These are phyloP conservation scores for Zhuliangozyma parablackwelliae DNA, from an alignment of 1,139 yeast genomes.

Conservation along the genomic window DNA sequence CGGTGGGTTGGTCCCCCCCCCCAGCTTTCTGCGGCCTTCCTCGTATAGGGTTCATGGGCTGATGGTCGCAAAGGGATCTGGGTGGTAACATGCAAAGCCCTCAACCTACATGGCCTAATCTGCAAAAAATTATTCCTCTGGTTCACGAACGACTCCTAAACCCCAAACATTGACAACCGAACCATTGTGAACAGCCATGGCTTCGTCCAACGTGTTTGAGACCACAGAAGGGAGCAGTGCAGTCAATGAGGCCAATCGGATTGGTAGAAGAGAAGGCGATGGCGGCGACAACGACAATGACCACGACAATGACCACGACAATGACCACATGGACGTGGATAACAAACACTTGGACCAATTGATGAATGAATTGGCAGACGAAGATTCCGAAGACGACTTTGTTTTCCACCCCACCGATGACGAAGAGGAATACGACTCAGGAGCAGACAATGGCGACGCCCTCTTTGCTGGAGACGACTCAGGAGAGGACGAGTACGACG, in stretches of 20 bases:
- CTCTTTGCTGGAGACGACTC: conserved; percentile 4
- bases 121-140: too few species aligned
- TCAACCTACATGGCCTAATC: too few species aligned
- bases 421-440: conserved; percentile 6
- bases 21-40: too few species aligned
- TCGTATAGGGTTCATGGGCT: too few species aligned
- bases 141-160: too few species aligned
- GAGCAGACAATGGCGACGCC: conserved; percentile 1
- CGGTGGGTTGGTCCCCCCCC: too few species aligned
- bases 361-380: neutral
- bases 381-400: conserved; percentile 8
- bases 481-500: conserved; percentile 35
- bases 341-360: neutral
- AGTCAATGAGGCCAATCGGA: conserved; percentile 2
- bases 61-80: too few species aligned
- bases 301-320: conserved; percentile 10
- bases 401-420: conserved; percentile 4
- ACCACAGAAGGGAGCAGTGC: conserved; percentile 9
- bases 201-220: conserved; percentile 15
- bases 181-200: neutral
- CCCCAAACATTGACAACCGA: too few species aligned
- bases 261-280: conserved; percentile 10
- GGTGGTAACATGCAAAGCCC: too few species aligned
- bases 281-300: conserved; percentile 10
- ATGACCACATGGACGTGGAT: conserved; percentile 1